Evolutionary conservation across 345 rosid species (phyloP).

Genomic region (Reutealis trisperma): DNA sequence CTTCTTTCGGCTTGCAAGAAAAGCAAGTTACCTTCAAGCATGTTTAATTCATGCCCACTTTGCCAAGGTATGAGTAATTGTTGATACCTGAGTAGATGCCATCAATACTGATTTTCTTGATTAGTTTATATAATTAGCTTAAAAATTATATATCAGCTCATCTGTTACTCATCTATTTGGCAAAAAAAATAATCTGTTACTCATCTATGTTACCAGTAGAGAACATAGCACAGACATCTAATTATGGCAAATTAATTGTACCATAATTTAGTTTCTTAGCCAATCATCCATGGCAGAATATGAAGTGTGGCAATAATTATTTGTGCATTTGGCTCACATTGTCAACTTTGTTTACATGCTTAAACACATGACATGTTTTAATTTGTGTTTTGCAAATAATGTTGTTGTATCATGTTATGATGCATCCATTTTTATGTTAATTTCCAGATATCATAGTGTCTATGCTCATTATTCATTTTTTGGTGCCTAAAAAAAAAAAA

Average conservation of each 20-base stretch:
- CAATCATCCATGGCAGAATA: background rate
- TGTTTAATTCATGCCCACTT: slow-evolving; percentile 99
- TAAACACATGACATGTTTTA: background rate
- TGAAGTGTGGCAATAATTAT: background rate
- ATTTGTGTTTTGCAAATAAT: background rate
- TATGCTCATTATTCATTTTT: background rate
- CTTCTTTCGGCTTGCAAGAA: slow-evolving; percentile 89
- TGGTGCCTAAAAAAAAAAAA: background rate
- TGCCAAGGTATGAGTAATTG: slow-evolving; percentile 63
- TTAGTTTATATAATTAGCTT: background rate
- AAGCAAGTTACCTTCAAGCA: slow-evolving; percentile 93
- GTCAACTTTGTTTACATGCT: background rate
- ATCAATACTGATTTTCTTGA: background rate
- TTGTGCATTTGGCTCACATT: background rate
- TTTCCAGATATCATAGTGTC: background rate
- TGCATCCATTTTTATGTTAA: background rate
- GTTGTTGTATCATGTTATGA: background rate
- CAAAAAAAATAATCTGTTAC: too few species aligned
- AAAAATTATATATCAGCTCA: background rate
- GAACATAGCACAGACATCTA: background rate
- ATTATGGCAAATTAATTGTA: background rate
- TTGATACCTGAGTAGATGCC: slow-evolving; percentile 4
- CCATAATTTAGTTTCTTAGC: background rate
- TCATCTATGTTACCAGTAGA: background rate
- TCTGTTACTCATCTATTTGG: background rate